Evolutionary conservation across 192 early-diverging fungal genomes (phyloP).

Genomic region (Coemansia sp.): DNA sequence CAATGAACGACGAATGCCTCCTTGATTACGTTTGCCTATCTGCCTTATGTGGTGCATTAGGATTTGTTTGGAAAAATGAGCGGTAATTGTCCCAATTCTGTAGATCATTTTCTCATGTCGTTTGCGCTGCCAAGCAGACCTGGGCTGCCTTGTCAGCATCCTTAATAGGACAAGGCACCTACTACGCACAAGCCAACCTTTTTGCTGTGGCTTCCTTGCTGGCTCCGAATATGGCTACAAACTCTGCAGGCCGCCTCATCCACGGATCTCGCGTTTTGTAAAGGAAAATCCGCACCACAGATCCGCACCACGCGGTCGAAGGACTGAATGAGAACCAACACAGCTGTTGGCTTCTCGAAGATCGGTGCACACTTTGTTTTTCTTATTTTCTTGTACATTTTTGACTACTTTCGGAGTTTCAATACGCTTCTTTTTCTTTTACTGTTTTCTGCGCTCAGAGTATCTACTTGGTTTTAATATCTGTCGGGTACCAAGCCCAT

Average conservation of each 20-base stretch:
- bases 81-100: constrained; percentile 4
- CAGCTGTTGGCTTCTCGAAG: neutral
- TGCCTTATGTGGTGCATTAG: neutral
- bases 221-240: constrained; percentile 7
- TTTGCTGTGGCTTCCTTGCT: constrained; percentile 7
- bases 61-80: neutral
- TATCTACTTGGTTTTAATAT: neutral
- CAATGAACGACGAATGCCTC: neutral
- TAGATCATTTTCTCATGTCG: constrained; percentile 14
- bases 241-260: constrained; percentile 10
- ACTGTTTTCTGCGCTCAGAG: neutral
- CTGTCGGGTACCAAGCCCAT: neutral
- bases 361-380: neutral
- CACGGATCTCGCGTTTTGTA: neutral
- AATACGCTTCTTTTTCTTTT: constrained; percentile 10
- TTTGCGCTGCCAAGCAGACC: constrained; percentile 1
- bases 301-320: constrained; percentile 6
- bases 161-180: constrained; percentile 2
- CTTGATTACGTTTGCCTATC: neutral
- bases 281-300: neutral
- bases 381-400: neutral
- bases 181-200: constrained; percentile 2
- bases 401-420: neutral
- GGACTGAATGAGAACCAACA: neutral
- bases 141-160: constrained; percentile 11